Base-by-base conservation (phyloP, 306 rosid genomes). In the Inga oerstediana region DNA sequence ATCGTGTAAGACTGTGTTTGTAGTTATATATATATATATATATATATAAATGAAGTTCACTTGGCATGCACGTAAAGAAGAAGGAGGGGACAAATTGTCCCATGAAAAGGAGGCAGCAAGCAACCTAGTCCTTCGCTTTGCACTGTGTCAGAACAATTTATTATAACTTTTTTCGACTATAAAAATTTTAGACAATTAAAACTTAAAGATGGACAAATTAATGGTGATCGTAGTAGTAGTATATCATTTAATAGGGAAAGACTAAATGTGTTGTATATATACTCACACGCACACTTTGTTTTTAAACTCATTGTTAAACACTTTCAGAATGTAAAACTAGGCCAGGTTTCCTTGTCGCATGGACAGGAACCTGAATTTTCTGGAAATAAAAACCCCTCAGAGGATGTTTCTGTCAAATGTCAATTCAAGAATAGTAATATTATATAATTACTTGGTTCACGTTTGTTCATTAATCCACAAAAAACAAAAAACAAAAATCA, bases 41-140 rank as follows among this genome's bases (percentile, higher is more conserved):
- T 27, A 46, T 58, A 54, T 54, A 24, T 3, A 27, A 32, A 62
- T 5, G 20, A 77, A 70, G 67, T 83, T 91, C 83, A 88, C 96
- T 92, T 92, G 77, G 88, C 95, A 92, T 90, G 90, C 95, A 94
- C 97, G 96, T 89, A 92, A 94, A 94, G 79, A 51, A 74, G 74
- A 62, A 74, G 68, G 66, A 85, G 86, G 73, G 65, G 41, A 14
- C 20, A 65, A 10, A 30, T 86, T 94, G 97, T 94, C 95, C 81
- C 90, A 27, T n/a, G 10, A 83, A 82, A 45, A 59, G 98, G 97
- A 88, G 84, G 91, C 97, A 92, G 82, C 52, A 91, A 89, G 89
- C 93, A 89, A 92, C 87, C 89, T 81, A 44, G 58, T 45, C 32
- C 34, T 61, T 61, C 24, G 37, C 67, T 61, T 37, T 61, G 32